Conservation (phyloP, 805 yeast species). For the Yarrowia deformans region DNA sequence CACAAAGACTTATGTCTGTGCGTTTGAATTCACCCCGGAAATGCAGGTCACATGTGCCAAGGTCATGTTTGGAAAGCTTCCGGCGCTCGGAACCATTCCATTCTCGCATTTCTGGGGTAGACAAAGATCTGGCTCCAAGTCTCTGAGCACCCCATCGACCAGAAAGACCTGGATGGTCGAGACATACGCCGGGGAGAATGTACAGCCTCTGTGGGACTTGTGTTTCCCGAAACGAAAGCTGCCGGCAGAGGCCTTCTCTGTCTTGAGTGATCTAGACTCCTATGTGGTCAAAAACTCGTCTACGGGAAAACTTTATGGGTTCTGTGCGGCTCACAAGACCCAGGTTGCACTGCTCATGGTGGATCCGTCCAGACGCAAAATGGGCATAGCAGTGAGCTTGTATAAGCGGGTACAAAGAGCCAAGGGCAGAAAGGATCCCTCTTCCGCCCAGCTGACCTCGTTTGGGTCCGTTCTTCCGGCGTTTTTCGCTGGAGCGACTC, state of each 20-base stretch:
- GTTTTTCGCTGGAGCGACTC: slow-evolving; percentile 20
- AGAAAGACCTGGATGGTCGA: slow-evolving; percentile 33
- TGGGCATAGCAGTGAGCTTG: slow-evolving; percentile 62
- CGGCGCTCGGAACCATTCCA: slow-evolving; percentile 63
- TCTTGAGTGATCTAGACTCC: slow-evolving; percentile 6
- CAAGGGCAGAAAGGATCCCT: slow-evolving; percentile 23
- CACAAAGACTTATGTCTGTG: slow-evolving; percentile 64
- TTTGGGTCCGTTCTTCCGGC: slow-evolving; percentile 21
- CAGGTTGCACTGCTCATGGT: slow-evolving; percentile 57
- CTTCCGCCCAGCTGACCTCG: slow-evolving; percentile 26
- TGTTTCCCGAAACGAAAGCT: slow-evolving; percentile 28
- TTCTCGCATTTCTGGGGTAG: slow-evolving; percentile 24
- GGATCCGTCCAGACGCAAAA: slow-evolving; percentile 61
- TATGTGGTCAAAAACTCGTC: slow-evolving; percentile 50
- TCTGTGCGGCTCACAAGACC: slow-evolving; percentile 47
- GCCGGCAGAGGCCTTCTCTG: slow-evolving; percentile 15
- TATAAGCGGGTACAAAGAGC: slow-evolving; percentile 58
- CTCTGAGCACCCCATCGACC: slow-evolving; percentile 3
- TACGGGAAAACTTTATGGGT: slow-evolving; percentile 61
- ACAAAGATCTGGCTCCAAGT: slow-evolving; percentile 3
- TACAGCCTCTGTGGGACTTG: slow-evolving; percentile 20
- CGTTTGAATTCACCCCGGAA: slow-evolving; percentile 65
- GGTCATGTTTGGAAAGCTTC: slow-evolving; percentile 62
- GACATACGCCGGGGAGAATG: slow-evolving; percentile 10
- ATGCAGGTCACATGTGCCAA: slow-evolving; percentile 59